Evolutionary conservation across 208 protist species (phyloP).

Genomic region (Crithidia thermophila): DNA sequence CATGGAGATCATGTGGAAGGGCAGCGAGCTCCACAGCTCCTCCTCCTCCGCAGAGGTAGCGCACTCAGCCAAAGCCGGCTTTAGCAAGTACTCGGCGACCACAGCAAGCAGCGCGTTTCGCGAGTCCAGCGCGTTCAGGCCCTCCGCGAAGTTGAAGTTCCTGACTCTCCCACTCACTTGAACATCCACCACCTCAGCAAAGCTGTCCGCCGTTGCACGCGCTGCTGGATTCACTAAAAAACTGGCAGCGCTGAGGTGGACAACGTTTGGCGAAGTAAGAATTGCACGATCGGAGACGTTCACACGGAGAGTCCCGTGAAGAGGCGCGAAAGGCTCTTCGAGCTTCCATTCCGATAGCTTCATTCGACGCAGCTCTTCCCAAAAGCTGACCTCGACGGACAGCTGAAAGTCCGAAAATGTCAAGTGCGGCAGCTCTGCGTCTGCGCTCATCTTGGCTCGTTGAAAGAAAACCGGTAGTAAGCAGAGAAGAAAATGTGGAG

Average conservation of each 20-base stretch:
- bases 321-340: constrained; percentile 41
- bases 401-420: constrained; percentile 40
- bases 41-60: constrained; percentile 17
- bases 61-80: constrained; percentile 14
- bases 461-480: not conserved
- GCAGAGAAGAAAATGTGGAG: not conserved
- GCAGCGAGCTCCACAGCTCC: constrained; percentile 38
- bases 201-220: not conserved
- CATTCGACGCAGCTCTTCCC: constrained; percentile 51
- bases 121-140: constrained; percentile 23
- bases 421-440: constrained; percentile 9
- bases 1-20: constrained; percentile 74
- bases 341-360: constrained; percentile 69
- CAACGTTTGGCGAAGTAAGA: constrained; percentile 34
- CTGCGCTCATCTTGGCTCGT: not conserved
- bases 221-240: constrained; percentile 5
- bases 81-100: constrained; percentile 6
- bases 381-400: constrained; percentile 64
- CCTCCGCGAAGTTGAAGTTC: constrained; percentile 31
- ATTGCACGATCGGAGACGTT: constrained; percentile 26
- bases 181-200: constrained; percentile 22
- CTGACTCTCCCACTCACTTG: constrained; percentile 26
- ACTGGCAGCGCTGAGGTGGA: constrained; percentile 38
- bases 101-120: constrained; percentile 25
- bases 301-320: constrained; percentile 33